Evolutionary conservation across 2,329 filamentous ascomycete species (phyloP).

Genomic region (Alternaria solani): DNA sequence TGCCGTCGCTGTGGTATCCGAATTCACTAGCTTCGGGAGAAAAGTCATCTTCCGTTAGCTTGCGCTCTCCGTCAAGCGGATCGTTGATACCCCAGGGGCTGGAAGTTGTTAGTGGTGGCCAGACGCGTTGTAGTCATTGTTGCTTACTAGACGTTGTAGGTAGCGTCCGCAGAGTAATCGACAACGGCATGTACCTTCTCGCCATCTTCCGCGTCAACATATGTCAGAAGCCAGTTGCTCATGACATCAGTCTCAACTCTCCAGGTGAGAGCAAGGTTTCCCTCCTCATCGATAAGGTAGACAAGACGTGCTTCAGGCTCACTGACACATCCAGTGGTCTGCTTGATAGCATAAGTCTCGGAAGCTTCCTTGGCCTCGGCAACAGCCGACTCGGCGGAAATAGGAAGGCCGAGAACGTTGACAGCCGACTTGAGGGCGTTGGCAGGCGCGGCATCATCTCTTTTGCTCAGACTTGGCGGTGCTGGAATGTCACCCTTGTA

Average conservation of each 20-base stretch:
- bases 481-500: conserved; percentile 56
- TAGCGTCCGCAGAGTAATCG: conserved; percentile 65
- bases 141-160: conserved; percentile 62
- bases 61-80: conserved; percentile 59
- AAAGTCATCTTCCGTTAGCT: conserved; percentile 60
- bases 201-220: conserved; percentile 61
- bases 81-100: conserved; percentile 62
- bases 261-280: conserved; percentile 62
- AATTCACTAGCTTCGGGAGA: conserved; percentile 58
- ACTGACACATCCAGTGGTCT: conserved; percentile 58
- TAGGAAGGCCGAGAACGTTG: conserved; percentile 52
- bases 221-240: conserved; percentile 67
- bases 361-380: conserved; percentile 50
- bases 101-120: conserved; percentile 11
- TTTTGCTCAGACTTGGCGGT: conserved; percentile 51
- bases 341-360: conserved; percentile 57
- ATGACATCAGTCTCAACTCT: conserved; percentile 66
- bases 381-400: conserved; percentile 52
- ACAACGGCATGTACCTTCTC: conserved; percentile 62
- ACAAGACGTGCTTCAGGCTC: conserved; percentile 65
- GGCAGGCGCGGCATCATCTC: conserved; percentile 54
- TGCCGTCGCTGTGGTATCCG: conserved; percentile 62
- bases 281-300: conserved; percentile 62
- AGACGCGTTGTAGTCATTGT: neutral
- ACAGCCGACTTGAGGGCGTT: conserved; percentile 55